phyloP scores from a whole-genome alignment of 495 filamentous ascomycete species.

The Aspergillus egyptiacus region DNA sequence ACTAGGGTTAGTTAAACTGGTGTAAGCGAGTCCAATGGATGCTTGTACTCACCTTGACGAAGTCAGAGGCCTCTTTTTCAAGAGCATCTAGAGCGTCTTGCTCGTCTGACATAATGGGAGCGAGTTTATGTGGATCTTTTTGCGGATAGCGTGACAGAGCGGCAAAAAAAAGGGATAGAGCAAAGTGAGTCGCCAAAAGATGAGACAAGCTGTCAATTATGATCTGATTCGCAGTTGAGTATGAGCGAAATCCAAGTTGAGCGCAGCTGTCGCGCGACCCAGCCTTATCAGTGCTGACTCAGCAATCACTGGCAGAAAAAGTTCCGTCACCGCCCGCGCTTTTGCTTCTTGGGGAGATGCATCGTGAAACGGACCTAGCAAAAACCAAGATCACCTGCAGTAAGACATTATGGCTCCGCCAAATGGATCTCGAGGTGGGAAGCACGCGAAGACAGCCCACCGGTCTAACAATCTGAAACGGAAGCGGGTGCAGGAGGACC shows the following conservation, averaged over 20 bases:
- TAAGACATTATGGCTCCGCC: conserved; percentile 28
- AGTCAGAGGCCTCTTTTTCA: conserved; percentile 83
- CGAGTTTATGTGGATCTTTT: conserved; percentile 14
- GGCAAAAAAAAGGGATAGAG: too few species aligned
- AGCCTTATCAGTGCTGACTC: conserved; percentile 39
- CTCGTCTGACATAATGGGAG: conserved; percentile 54
- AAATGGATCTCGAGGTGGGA: conserved; percentile 18
- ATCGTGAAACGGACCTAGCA: background rate
- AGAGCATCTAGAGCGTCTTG: conserved; percentile 78
- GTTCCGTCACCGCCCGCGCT: conserved; percentile 24
- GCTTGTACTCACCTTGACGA: conserved; percentile 60
- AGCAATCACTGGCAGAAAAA: conserved; percentile 24
- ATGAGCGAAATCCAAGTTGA: background rate
- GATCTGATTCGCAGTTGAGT: too few species aligned
- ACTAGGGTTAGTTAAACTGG: conserved; percentile 1
- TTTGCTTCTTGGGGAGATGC: conserved; percentile 1
- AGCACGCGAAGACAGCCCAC: conserved; percentile 23
- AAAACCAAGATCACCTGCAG: background rate
- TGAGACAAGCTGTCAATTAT: too few species aligned
- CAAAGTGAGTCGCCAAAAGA: too few species aligned
- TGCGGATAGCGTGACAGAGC: too few species aligned
- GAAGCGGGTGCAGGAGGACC: conserved; percentile 49
- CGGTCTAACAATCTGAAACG: conserved; percentile 50
- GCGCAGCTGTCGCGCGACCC: background rate
- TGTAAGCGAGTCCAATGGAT: background rate